phyloP scores from a whole-genome alignment of 164 flowering plant genomes.

The Nelumbo lutea region DNA sequence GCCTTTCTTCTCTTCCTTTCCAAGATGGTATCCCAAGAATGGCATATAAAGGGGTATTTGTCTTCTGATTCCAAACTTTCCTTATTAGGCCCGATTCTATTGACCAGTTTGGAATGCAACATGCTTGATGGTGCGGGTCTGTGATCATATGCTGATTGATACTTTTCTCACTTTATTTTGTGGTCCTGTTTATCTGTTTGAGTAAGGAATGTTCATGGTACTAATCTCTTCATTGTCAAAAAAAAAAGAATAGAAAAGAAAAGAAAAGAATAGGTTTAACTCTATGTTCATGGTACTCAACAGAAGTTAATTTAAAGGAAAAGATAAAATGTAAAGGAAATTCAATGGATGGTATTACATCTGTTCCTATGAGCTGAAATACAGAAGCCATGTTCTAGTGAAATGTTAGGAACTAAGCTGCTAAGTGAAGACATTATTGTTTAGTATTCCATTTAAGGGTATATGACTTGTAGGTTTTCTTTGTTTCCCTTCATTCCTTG shows the following conservation, averaged over 20 bases:
- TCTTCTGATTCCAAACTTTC: constrained; percentile 72
- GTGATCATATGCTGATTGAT: constrained; percentile 1
- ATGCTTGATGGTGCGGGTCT: constrained; percentile 27
- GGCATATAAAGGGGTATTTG: constrained; percentile 90
- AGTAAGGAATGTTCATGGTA: background rate
- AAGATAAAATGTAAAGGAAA: background rate
- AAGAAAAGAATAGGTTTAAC: too few relatives aligned
- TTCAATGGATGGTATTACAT: background rate
- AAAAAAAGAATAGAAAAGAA: too few relatives aligned
- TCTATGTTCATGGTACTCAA: background rate
- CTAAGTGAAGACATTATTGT: background rate
- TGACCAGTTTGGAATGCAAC: constrained; percentile 59
- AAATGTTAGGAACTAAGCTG: background rate
- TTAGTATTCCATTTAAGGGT: background rate
- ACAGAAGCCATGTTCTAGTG: background rate
- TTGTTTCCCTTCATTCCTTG: background rate
- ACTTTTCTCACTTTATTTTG: constrained; percentile 2
- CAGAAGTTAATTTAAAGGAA: background rate
- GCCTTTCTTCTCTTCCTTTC: constrained; percentile 3
- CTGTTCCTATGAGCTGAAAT: too few relatives aligned
- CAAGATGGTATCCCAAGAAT: constrained; percentile 96
- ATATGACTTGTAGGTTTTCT: background rate
- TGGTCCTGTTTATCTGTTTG: background rate
- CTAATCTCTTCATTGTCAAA: too few relatives aligned
- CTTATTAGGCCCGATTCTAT: constrained; percentile 83